phyloP scores from a whole-genome alignment of 345 rosid species.

The Passiflora organensis region DNA sequence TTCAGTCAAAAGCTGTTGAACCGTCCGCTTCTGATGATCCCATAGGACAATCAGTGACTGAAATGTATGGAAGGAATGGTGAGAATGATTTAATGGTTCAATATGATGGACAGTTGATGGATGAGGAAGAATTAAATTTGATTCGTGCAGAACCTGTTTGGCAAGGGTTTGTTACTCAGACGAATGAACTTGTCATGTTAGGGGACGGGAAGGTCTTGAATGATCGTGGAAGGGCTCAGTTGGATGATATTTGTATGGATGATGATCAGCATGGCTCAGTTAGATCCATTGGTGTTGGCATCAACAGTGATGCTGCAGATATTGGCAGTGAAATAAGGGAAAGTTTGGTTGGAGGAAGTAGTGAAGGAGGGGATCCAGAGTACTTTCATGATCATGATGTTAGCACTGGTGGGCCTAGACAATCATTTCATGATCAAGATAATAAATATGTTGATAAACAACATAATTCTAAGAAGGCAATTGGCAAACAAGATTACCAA shows the following conservation, averaged over 20 bases:
- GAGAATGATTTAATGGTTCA: conserved; percentile 60
- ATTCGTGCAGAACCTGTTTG: conserved; percentile 88
- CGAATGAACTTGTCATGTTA: conserved; percentile 59
- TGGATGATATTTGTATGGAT: conserved; percentile 60
- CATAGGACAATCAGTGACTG: conserved; percentile 55
- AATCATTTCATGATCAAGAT: conserved; percentile 42
- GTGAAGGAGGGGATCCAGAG: conserved; percentile 76
- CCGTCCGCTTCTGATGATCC: conserved; percentile 67
- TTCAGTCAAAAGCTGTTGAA: conserved; percentile 57
- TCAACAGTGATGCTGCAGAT: conserved; percentile 92
- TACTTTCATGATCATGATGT: conserved; percentile 62
- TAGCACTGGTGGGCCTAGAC: conserved; percentile 48
- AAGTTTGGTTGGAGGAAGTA: conserved; percentile 86
- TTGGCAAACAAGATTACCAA: conserved; percentile 37
- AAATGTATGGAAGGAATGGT: conserved; percentile 54
- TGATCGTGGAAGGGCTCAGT: conserved; percentile 39
- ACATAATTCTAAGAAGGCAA: conserved; percentile 42
- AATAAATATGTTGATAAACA: conserved; percentile 46
- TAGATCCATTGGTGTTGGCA: conserved; percentile 96
- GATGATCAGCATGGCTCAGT: conserved; percentile 92
- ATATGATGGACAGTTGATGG: conserved; percentile 85
- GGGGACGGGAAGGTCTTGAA: conserved; percentile 47
- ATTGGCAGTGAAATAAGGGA: conserved; percentile 85
- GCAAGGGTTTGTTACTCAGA: conserved; percentile 92
- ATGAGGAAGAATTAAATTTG: conserved; percentile 68